A percentile compares a stretch with the other conserved stretches of the same genome.
Conservation (phyloP, 2,329 filamentous ascomycete genomes). For the Xylaria hypoxylon region DNA sequence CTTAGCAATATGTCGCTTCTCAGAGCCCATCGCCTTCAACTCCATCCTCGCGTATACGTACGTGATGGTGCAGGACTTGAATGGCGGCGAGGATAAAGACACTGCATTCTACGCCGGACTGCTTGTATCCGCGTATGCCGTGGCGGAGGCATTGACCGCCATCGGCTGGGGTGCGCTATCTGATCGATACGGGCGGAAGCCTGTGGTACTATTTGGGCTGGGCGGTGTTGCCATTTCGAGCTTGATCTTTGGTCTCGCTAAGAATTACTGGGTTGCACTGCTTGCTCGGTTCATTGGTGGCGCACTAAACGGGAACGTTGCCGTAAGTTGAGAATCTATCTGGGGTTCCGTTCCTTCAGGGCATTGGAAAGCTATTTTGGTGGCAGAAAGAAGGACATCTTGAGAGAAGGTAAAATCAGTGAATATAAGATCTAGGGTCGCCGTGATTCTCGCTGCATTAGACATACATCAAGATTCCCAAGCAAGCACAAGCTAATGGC, state of each 20-base stretch:
- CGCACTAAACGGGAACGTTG: slow-evolving; percentile 56
- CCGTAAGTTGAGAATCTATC: slow-evolving; percentile 44
- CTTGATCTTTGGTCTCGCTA: slow-evolving; percentile 57
- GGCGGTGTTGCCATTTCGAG: slow-evolving; percentile 55
- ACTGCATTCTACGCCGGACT: slow-evolving; percentile 64
- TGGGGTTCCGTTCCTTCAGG: not conserved
- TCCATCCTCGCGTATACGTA: slow-evolving; percentile 59
- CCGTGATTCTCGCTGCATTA: not conserved
- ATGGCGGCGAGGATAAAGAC: slow-evolving; percentile 53
- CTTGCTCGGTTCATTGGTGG: slow-evolving; percentile 56
- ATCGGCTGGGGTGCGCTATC: slow-evolving; percentile 58
- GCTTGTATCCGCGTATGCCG: slow-evolving; percentile 58
- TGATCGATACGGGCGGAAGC: slow-evolving; percentile 55
- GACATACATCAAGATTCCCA: not conserved
- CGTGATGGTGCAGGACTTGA: slow-evolving; percentile 54
- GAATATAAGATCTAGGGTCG: not conserved
- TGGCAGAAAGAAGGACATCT: not conserved
- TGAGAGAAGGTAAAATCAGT: not conserved
- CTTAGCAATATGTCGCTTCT: slow-evolving; percentile 59
- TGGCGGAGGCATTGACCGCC: slow-evolving; percentile 57
- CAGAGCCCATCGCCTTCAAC: slow-evolving; percentile 60
- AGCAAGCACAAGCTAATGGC: slow-evolving; percentile 14
- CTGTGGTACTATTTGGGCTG: slow-evolving; percentile 53
- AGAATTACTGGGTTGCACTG: slow-evolving; percentile 57
- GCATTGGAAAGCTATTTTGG: not conserved